These are phyloP conservation scores for Wolfiporia cocos DNA, from an alignment of 1,284 basidiomycete genomes.

Conservation along the genomic window DNA sequence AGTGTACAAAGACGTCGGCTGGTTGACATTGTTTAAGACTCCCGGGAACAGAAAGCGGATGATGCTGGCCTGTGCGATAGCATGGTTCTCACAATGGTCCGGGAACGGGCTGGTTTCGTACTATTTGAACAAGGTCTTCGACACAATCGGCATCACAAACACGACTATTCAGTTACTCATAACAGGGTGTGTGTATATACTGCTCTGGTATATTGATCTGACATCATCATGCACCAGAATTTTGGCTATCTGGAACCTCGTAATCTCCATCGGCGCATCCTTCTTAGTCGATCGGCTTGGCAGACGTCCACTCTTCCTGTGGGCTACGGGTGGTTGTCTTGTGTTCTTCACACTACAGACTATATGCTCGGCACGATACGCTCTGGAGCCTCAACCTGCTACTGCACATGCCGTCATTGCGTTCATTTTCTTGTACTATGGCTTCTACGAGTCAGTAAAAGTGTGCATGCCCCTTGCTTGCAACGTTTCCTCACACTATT, in stretches of 20 bases:
- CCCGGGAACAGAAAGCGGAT: conserved; percentile 49
- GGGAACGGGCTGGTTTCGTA: conserved; percentile 51
- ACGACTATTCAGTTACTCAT: conserved; percentile 44
- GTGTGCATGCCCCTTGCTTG: too few species aligned
- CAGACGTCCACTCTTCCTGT: conserved; percentile 48
- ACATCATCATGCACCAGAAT: conserved; percentile 24
- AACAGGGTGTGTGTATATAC: conserved; percentile 14
- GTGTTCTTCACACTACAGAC: conserved; percentile 38
- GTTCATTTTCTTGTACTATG: conserved; percentile 41
- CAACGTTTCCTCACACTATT: neutral
- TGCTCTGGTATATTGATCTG: neutral
- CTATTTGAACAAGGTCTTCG: conserved; percentile 46
- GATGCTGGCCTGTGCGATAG: conserved; percentile 49
- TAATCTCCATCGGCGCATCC: conserved; percentile 41
- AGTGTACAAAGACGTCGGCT: conserved; percentile 33
- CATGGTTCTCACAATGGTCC: conserved; percentile 62
- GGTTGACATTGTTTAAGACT: conserved; percentile 42
- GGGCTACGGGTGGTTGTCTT: conserved; percentile 38
- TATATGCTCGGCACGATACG: conserved; percentile 34
- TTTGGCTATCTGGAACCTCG: conserved; percentile 48
- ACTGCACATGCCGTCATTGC: conserved; percentile 41
- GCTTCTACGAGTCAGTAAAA: conserved; percentile 35
- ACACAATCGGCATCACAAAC: conserved; percentile 46
- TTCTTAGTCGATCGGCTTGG: conserved; percentile 45
- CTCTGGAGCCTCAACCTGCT: conserved; percentile 24